Evolutionary conservation across 805 yeast genomes (phyloP).

Genomic region (Yarrowia phangngaensis): DNA sequence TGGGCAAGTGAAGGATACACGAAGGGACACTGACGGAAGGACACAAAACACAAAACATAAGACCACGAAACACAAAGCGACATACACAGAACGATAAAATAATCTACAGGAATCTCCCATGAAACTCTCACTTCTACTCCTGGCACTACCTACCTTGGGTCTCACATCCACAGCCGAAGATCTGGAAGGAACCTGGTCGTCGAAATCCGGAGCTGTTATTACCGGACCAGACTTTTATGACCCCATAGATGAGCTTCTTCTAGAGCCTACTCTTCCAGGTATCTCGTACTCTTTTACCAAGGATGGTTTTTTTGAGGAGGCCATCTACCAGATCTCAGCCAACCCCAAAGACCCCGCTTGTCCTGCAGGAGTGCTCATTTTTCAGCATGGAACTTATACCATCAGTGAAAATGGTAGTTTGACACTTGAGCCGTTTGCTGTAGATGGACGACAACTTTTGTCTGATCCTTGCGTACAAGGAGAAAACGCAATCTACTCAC

Average conservation of each 20-base stretch:
- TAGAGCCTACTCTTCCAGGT: slow-evolving; percentile 96
- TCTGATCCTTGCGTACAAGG: slow-evolving; percentile 78
- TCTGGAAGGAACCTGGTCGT: slow-evolving; percentile 70
- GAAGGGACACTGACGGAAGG: too few relatives aligned
- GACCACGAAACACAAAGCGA: too few relatives aligned
- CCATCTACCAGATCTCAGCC: slow-evolving; percentile 64
- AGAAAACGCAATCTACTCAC: slow-evolving; percentile 46
- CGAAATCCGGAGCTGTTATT: slow-evolving; percentile 88
- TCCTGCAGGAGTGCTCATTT: slow-evolving; percentile 75
- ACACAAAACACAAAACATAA: too few relatives aligned
- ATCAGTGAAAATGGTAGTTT: slow-evolving; percentile 61
- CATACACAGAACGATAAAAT: too few relatives aligned
- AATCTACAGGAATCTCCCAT: too few relatives aligned
- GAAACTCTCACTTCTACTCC: too few relatives aligned
- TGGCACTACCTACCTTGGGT: too few relatives aligned
- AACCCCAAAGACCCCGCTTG: slow-evolving; percentile 64
- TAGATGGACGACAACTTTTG: slow-evolving; percentile 89
- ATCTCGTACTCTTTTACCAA: slow-evolving; percentile 86
- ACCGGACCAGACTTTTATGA: slow-evolving; percentile 94
- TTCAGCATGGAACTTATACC: slow-evolving; percentile 83
- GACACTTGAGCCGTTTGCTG: slow-evolving; percentile 64
- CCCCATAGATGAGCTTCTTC: slow-evolving; percentile 89
- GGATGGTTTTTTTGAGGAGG: slow-evolving; percentile 90
- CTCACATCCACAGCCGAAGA: too few relatives aligned
- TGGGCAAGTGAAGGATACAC: too few relatives aligned